phyloP scores from a whole-genome alignment of 208 protist genomes.

The Leishmania martiniquensis region DNA sequence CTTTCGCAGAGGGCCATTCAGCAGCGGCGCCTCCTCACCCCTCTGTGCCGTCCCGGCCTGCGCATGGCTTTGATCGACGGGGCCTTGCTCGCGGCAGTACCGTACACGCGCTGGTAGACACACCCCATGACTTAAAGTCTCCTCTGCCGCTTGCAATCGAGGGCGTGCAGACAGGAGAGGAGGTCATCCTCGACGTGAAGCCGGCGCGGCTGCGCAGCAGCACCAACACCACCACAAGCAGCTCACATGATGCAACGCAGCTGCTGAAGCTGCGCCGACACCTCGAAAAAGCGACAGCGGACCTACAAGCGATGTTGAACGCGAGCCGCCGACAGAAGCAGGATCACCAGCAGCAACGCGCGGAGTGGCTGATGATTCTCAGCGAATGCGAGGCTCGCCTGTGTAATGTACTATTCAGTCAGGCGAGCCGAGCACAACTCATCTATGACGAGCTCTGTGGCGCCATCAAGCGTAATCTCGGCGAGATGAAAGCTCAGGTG shows the following conservation, averaged over 20 bases:
- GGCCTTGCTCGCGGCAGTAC: slow-evolving; percentile 23
- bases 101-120: background rate
- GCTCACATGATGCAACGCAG: slow-evolving; percentile 17
- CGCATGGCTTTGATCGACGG: slow-evolving; percentile 5
- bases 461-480: background rate
- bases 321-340: slow-evolving; percentile 24
- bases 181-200: slow-evolving; percentile 35
- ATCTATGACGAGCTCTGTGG: slow-evolving; percentile 4
- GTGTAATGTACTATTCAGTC: background rate
- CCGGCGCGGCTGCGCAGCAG: slow-evolving; percentile 25
- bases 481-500: background rate
- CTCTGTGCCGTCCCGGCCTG: background rate
- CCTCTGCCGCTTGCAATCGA: slow-evolving; percentile 42
- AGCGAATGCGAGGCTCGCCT: slow-evolving; percentile 22
- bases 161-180: slow-evolving; percentile 75
- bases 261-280: slow-evolving; percentile 28
- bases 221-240: background rate
- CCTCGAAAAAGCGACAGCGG: slow-evolving; percentile 17
- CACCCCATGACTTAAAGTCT: background rate
- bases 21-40: background rate
- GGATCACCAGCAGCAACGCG: slow-evolving; percentile 17
- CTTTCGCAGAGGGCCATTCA: background rate
- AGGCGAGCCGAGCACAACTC: slow-evolving; percentile 10
- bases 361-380: slow-evolving; percentile 11
- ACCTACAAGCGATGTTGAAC: slow-evolving; percentile 5